Evolutionary conservation across 495 filamentous ascomycete genomes (phyloP).

Genomic region (Bacidia gigantensis): DNA sequence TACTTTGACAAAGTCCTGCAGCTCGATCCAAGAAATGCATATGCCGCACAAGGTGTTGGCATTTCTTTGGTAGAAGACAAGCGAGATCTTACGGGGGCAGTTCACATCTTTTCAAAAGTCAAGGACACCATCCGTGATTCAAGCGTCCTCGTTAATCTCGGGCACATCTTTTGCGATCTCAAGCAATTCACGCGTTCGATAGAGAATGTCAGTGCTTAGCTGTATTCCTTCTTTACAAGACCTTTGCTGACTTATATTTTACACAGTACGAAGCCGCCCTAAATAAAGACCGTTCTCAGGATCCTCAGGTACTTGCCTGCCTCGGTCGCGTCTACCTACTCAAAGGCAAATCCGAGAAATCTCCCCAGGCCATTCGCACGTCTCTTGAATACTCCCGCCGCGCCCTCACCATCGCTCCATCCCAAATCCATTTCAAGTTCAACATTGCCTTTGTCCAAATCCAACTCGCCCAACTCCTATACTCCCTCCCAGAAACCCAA

Average conservation of each 20-base stretch:
- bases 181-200: constrained; percentile 80
- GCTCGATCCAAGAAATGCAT: constrained; percentile 83
- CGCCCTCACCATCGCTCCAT: constrained; percentile 63
- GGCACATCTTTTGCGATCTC: constrained; percentile 80
- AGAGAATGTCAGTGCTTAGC: constrained; percentile 51
- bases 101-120: constrained; percentile 77
- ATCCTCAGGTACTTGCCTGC: constrained; percentile 74
- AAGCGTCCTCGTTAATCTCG: constrained; percentile 78
- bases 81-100: constrained; percentile 65
- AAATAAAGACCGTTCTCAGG: constrained; percentile 62
- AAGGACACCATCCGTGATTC: constrained; percentile 77
- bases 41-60: constrained; percentile 88
- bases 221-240: background rate
- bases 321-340: constrained; percentile 89
- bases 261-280: constrained; percentile 74
- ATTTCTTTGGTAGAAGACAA: constrained; percentile 90
- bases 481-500: constrained; percentile 57
- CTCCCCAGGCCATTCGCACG: constrained; percentile 64
- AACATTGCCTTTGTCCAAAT: constrained; percentile 97
- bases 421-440: constrained; percentile 84
- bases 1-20: constrained; percentile 97
- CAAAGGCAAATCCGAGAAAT: constrained; percentile 70
- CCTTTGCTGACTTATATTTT: constrained; percentile 6
- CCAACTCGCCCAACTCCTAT: constrained; percentile 72
- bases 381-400: constrained; percentile 80